A percentile compares a stretch with the other conserved stretches of the same genome.
These are phyloP conservation scores for Inga laurina DNA, from an alignment of 306 rosid species.

Conservation along the genomic window DNA sequence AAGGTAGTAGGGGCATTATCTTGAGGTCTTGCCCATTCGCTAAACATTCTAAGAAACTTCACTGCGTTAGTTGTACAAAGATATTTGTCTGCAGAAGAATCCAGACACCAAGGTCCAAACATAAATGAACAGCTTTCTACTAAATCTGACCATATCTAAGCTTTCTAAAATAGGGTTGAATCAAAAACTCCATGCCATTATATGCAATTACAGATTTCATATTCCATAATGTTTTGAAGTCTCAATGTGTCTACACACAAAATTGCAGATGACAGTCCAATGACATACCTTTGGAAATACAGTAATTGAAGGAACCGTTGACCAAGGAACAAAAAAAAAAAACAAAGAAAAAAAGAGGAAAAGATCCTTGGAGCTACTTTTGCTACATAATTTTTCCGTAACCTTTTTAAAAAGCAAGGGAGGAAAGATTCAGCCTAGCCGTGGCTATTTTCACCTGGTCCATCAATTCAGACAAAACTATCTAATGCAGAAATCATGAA, in stretches of 20 bases:
- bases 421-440: not conserved
- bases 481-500: not conserved
- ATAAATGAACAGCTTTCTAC: not conserved
- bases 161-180: not conserved
- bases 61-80: not conserved
- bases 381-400: not conserved
- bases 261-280: not conserved
- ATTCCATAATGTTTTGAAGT: not conserved
- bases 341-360: not conserved
- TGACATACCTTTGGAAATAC: not conserved
- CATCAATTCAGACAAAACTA: conserved; percentile 11
- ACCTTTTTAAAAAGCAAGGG: not conserved
- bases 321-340: not conserved
- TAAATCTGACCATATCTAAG: not conserved
- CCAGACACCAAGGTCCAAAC: not conserved
- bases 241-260: not conserved
- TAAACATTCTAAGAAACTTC: not conserved
- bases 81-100: not conserved
- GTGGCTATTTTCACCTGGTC: not conserved
- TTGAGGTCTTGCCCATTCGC: not conserved
- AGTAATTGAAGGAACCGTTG: not conserved
- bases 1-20: not conserved
- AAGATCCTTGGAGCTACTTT: not conserved
- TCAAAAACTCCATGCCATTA: not conserved
- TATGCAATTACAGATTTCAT: not conserved